These are phyloP conservation scores for Pythium coloratum DNA, from an alignment of 352 stramenopile genomes.

Conservation along the genomic window DNA sequence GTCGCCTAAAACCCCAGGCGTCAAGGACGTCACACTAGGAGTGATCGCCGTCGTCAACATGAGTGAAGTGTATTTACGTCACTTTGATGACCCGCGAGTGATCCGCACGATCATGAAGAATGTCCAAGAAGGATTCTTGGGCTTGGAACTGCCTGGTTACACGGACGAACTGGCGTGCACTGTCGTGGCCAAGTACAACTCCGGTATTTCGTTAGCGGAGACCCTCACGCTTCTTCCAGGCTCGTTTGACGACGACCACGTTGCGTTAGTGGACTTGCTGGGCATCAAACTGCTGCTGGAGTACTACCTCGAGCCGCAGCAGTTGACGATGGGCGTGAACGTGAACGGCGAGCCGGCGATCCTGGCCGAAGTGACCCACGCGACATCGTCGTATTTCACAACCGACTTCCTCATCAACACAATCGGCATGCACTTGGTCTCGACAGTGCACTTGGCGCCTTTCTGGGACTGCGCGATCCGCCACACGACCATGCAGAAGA, in stretches of 20 bases:
- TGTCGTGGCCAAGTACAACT: constrained; percentile 28
- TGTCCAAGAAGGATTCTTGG: constrained; percentile 35
- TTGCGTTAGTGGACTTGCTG: constrained; percentile 35
- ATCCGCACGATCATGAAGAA: constrained; percentile 45
- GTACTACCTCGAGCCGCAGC: constrained; percentile 31
- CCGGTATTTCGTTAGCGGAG: background rate
- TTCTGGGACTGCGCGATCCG: constrained; percentile 51
- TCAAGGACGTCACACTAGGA: constrained; percentile 3
- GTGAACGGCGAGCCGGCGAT: constrained; percentile 41
- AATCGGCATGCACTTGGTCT: constrained; percentile 36
- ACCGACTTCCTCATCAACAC: constrained; percentile 38
- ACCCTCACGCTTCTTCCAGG: constrained; percentile 18
- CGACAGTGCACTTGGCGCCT: constrained; percentile 35
- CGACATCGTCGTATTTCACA: constrained; percentile 30
- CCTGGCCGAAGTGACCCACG: constrained; percentile 41
- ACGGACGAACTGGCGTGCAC: constrained; percentile 28
- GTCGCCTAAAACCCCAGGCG: background rate
- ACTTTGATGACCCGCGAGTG: constrained; percentile 34
- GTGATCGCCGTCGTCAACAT: constrained; percentile 27
- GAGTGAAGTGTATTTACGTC: constrained; percentile 32
- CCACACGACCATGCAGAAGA: constrained; percentile 41
- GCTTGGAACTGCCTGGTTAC: constrained; percentile 23
- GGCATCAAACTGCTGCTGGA: constrained; percentile 25
- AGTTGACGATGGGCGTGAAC: constrained; percentile 39
- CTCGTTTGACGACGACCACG: constrained; percentile 23